Conservation (phyloP, 2,329 filamentous ascomycete species). For the Apiospora saccharicola region DNA sequence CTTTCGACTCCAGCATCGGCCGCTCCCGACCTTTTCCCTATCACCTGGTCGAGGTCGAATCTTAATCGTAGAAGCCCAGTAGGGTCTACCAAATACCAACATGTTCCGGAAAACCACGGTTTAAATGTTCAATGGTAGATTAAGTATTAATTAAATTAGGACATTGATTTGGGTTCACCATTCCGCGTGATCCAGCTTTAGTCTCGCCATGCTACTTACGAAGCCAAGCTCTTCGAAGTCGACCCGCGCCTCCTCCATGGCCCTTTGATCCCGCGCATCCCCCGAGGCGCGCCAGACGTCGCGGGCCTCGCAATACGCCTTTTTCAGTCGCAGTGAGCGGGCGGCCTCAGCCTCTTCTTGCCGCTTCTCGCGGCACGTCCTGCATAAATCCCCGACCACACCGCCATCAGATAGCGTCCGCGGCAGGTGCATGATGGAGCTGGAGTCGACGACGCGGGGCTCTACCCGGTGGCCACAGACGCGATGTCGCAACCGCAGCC, state of each 20-base stretch:
- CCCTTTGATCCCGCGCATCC: neutral
- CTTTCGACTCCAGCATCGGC: neutral
- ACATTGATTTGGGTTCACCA: neutral
- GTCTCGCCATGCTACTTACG: constrained; percentile 12
- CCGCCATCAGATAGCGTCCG: constrained; percentile 20
- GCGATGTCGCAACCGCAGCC: neutral
- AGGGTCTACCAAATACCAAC: neutral
- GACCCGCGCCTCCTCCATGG: constrained; percentile 15
- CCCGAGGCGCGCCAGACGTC: constrained; percentile 4
- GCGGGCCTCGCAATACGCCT: neutral
- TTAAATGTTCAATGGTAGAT: neutral
- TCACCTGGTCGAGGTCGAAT: too few species aligned
- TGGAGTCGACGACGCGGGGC: constrained; percentile 16
- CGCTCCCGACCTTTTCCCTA: neutral
- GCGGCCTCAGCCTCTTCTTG: neutral
- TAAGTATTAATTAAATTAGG: neutral
- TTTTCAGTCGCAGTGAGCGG: neutral
- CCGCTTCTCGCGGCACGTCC: constrained; percentile 2
- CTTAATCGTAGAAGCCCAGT: too few species aligned
- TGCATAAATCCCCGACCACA: neutral
- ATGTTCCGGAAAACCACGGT: neutral
- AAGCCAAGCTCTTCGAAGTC: constrained; percentile 15
- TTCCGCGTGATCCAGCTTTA: neutral
- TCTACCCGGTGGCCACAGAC: constrained; percentile 16
- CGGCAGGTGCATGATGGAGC: constrained; percentile 10